Conservation (phyloP, 2,329 filamentous ascomycete species). For the Sordariomycetes sp. region DNA sequence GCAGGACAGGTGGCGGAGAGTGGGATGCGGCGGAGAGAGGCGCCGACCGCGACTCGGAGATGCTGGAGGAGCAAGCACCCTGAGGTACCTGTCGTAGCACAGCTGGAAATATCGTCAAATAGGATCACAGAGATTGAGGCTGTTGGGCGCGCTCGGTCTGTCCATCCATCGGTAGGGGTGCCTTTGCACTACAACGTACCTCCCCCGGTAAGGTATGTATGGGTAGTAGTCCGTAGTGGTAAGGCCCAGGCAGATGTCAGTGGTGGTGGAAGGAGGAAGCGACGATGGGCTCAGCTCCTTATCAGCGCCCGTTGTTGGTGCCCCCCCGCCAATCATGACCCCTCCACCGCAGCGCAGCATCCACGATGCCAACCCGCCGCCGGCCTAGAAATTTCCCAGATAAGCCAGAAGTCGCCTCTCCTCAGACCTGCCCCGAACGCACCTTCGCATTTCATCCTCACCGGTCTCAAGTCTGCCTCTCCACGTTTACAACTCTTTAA, state of each 20-base stretch:
- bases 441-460: not conserved
- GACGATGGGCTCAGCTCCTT: slow-evolving; percentile 5
- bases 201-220: too few relatives aligned
- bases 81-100: too few relatives aligned
- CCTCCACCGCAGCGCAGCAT: slow-evolving; percentile 1
- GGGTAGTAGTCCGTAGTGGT: not conserved
- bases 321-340: slow-evolving; percentile 8
- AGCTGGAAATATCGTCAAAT: too few relatives aligned
- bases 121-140: too few relatives aligned
- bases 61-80: too few relatives aligned
- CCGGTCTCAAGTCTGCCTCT: not conserved
- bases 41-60: too few relatives aligned
- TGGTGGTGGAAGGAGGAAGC: not conserved
- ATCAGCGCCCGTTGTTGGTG: slow-evolving; percentile 12
- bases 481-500: not conserved
- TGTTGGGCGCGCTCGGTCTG: too few relatives aligned
- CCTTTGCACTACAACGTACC: too few relatives aligned
- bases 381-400: slow-evolving; percentile 4
- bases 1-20: too few relatives aligned
- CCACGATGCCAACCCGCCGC: not conserved
- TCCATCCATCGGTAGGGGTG: too few relatives aligned
- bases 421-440: not conserved
- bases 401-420: slow-evolving; percentile 1
- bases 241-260: not conserved
- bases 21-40: too few relatives aligned